Base-by-base conservation (phyloP, 495 filamentous ascomycete genomes). In the Xylaria nigripes region DNA sequence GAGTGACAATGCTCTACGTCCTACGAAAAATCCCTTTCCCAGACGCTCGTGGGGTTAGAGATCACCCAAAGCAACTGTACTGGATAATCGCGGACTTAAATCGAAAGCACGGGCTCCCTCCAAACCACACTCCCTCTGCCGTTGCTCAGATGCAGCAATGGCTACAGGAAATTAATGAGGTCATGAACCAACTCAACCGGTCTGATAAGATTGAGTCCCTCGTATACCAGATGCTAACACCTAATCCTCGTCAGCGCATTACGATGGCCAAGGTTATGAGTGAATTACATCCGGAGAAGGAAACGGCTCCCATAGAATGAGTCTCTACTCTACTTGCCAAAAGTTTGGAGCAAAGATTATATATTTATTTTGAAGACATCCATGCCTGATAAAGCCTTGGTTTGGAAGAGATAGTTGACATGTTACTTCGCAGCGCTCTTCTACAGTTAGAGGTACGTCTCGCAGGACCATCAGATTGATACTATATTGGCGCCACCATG, bases 1-100 rank as follows among this genome's bases (percentile, higher is more conserved):
- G 75, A 23, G 68, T 77, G 21, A 73, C 70, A 5, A 76, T 76
- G 73, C 59, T 77, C 24, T 77, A 77, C 45, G 72, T 75, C 10
- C 48, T 76, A 50, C 68, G 68, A 25, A 72, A 72, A 62, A 70
- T 76, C 27, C 47, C 68, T 0, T 76, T 74, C 58, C 75, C 75
- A 0, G 75, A 77, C 12, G 63, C 67, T 6, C 63, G 75, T 8
- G 72, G 68, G 0, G 60, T 72, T 46, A 63, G 63, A 42, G 63
- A 60, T 0, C 73, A 77, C 49, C 71, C 72, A 1, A 65, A 65
- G 25, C 69, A 71, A 25, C 48, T 77, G 10, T 71, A 74, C 59
- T 77, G 73, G 73, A 66, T 69, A 55, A 77, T 77, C 36, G 71
- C 72, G 4, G 68, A 70, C 50, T 62, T 70, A 15, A 65, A 70